Base-by-base conservation (phyloP, 2,329 filamentous ascomycete genomes). In the Cylindrodendrum hubeiense region DNA sequence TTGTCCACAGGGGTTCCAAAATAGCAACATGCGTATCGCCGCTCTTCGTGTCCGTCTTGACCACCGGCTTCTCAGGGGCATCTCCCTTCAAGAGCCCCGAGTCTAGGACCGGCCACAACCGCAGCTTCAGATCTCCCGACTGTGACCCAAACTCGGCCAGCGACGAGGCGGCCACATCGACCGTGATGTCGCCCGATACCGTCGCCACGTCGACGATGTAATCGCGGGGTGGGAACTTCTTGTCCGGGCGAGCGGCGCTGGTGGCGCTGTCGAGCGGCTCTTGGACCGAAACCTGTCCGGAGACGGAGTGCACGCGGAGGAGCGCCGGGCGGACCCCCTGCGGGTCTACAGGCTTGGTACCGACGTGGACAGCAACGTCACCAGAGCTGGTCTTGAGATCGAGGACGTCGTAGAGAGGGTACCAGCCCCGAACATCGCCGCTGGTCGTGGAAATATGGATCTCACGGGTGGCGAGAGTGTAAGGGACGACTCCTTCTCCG, bases 341-440 rank as follows among this genome's bases (percentile, higher is more conserved):
- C 8, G 76, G 67, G 41, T 79, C 74, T n/a, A 70, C 80, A 0
- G 77, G 73, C 68, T 84, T 77, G 6, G 84, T 83, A 13, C 75
- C 76, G 57, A 88, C 75, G 34, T 77, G 78, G 4, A 79, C 77
- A 17, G 63, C 63, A 60, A 87, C 75, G 56, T 77, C 69, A 50
- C 86, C 86, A 0, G 85, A 84, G 0, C 78, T 77, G 8, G 83
- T 81, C 19, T 76, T 68, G n/a, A 87, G 73, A 19, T 78, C 75
- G 13, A 89, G 79, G 30, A 80, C 74, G 69, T 87, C 84, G 71
- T 83, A 84, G 1, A 88, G 77, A 1, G 86, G 84, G 78, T 84
- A 87, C 73, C 79, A 81, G 30, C 86, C 86, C 15, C 65, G 63
- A 66, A 89, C 81, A 15, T 74, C 53, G 8, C 83, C 84, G 1